Evolutionary conservation across 805 yeast genomes (phyloP), one percentile per base, ranked within the genome.

Genomic region (Kodamaea fukazawae): DNA sequence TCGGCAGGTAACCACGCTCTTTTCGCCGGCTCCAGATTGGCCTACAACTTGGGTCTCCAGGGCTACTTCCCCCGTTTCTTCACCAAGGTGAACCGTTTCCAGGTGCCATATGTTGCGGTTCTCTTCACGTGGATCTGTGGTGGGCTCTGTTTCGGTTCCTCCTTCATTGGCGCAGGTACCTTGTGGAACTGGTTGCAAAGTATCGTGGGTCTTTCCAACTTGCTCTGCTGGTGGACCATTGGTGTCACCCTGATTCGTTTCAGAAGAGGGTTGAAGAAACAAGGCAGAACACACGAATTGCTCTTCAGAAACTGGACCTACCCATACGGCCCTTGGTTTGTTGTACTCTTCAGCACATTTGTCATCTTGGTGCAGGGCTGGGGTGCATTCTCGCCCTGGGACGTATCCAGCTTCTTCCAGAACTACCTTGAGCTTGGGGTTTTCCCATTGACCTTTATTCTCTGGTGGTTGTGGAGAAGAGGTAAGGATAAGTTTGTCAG

Each of bases 1-100:
- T 65, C 71, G 5, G 68, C 64, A 36, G 78, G 75, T 46, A 70
- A 70, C 47, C 63, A 73, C 0, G 83, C 80, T 57, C 76, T 85
- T 26, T 86, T 78, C 54, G 80, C 88, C 44, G 81, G 91, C 0
- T 76, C 88, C 6, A 57, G 77, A 54, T 70, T 85, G 0, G 64
- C 86, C 15, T 81, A 80, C 56, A 71, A 74, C 36, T 62, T 76
- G 60, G 77, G 79, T 14, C 54, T 70, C 12, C 75, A 75, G 41
- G 78, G 77, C 2, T 71, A 65, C 45, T 57, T 70, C 38, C 76
- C 76, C 25, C 64, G 63, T 45, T 34, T 71, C 25, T 66, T 75
- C 41, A 65, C 75, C 11, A 50, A 54, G 39, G 59, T 60, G 12
- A 74, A 72, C 47, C 53, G 76, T 15, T 70, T 54, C 50, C 61